Evolutionary conservation across 176 grass and related monocot genomes (phyloP), one percentile per base, ranked within the genome.

Genomic region (Oryza rufipogon): DNA sequence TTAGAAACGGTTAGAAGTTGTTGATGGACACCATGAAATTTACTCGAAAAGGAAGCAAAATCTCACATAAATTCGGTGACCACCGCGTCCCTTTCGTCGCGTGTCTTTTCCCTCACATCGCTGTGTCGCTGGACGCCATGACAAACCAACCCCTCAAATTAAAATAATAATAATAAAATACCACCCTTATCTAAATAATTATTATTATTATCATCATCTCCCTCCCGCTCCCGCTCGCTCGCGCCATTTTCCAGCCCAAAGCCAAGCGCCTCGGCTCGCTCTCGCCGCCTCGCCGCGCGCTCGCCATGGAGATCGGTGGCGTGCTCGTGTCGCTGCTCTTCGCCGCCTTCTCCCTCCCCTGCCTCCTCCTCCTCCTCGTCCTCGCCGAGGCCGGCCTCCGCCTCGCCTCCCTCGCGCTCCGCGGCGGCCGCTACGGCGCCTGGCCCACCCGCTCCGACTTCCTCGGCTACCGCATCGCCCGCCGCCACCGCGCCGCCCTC

Each of bases 301-400:
- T 2, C 54, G 58, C 20, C 5, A 85, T 89, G 87, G 82, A 81
- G 81, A 52, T 70, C 14, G 30, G 61, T 14, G 65, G 83, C 16
- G 64, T 67, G 70, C 26, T 89, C 28, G 30, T 22, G 49, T 63
- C 75, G 30, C 36, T 70, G 51, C 76, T 89, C 47, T 5, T 85
- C 28, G 70, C 71, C 4, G 71, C 64, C 64, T 64, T 89, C 82
- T 84, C 87, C 19, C 20, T 89, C 70, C 82, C 82, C 1, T 89
- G 87, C 82, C 70, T 80, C n/a, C 47, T 89, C 63, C 87, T 89
- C 22, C 63, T 89, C 60, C 48, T 89, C 15, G 76, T 84, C 7
- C 25, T 89, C 6, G 76, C 58, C 46, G 82, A 85, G 77, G 81
- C 87, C 48, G 81, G 14, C 15, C 6, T 85, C 48, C 87, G 82